Evolutionary conservation across 192 early-diverging fungal genomes (phyloP).

Genomic region (Rhizophagus prolifer): DNA sequence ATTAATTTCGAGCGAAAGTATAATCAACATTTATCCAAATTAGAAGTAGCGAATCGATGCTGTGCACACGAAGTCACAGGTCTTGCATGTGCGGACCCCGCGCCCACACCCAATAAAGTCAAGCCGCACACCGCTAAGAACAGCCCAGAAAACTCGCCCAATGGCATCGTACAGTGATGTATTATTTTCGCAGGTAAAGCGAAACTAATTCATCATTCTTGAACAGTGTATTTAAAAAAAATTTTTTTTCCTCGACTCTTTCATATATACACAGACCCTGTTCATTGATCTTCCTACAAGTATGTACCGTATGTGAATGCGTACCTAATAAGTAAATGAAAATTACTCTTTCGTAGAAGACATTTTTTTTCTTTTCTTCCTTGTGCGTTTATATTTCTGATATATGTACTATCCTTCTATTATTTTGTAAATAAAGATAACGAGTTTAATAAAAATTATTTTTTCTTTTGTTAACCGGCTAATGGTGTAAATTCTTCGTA

Average conservation of each 20-base stretch:
- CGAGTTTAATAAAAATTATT: slow-evolving; percentile 1
- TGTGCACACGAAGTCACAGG: background rate
- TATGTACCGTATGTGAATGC: slow-evolving; percentile 8
- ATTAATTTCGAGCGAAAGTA: background rate
- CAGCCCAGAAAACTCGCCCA: background rate
- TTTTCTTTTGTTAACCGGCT: background rate
- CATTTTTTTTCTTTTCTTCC: background rate
- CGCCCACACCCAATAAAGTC: background rate
- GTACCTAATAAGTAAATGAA: background rate
- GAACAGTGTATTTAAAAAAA: background rate
- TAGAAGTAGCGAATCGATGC: background rate
- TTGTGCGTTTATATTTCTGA: background rate
- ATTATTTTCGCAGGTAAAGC: background rate
- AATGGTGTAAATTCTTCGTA: background rate
- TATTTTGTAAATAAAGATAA: background rate
- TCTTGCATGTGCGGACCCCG: background rate
- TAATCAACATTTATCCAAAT: background rate
- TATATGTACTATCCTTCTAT: background rate
- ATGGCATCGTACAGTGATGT: background rate
- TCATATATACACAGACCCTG: background rate
- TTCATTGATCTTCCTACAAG: background rate
- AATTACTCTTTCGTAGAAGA: background rate
- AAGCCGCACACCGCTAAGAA: background rate
- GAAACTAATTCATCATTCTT: background rate
- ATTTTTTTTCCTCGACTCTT: background rate